Evolutionary conservation across 2,329 filamentous ascomycete genomes (phyloP).

Genomic region (Epichloe brachyelytri): DNA sequence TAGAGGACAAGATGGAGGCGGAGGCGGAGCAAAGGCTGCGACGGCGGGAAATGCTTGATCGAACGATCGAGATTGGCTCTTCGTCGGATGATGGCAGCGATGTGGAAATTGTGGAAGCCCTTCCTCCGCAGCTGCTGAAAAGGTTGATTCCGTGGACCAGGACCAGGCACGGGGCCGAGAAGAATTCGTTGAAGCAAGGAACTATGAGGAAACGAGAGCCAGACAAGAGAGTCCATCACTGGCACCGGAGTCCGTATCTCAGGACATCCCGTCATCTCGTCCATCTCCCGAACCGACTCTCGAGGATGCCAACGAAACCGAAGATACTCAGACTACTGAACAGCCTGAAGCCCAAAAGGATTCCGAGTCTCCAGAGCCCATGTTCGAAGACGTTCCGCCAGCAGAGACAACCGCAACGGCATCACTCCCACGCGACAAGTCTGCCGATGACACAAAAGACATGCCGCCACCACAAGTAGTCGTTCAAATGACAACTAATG

Average conservation of each 20-base stretch:
- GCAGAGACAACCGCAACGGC: slow-evolving; percentile 7
- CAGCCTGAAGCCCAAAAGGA: slow-evolving; percentile 4
- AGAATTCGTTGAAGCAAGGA: not conserved
- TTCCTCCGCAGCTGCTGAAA: slow-evolving; percentile 15
- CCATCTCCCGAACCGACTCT: slow-evolving; percentile 1
- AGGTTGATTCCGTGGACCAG: not conserved
- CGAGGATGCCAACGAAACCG: not conserved
- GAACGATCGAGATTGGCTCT: slow-evolving; percentile 49
- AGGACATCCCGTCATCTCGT: slow-evolving; percentile 20
- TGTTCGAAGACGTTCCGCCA: slow-evolving; percentile 23
- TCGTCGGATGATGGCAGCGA: slow-evolving; percentile 46
- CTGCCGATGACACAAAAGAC: not conserved
- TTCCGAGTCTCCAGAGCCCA: slow-evolving; percentile 22
- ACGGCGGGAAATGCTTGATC: slow-evolving; percentile 28
- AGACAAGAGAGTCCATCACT: not conserved
- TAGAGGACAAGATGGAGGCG: slow-evolving; percentile 46
- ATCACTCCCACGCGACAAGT: not conserved
- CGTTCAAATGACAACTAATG: not conserved
- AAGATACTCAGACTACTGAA: not conserved
- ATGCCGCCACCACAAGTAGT: not conserved
- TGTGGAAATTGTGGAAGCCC: slow-evolving; percentile 42
- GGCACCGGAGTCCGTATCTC: slow-evolving; percentile 20
- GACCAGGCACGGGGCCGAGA: slow-evolving; percentile 6
- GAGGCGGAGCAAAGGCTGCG: slow-evolving; percentile 40
- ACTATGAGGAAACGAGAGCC: not conserved